Percentiles rank a stretch among this genome's conserved stretches.
Evolutionary conservation across 331 rosid genomes (phyloP).

Genomic region (Arachis monticola): DNA sequence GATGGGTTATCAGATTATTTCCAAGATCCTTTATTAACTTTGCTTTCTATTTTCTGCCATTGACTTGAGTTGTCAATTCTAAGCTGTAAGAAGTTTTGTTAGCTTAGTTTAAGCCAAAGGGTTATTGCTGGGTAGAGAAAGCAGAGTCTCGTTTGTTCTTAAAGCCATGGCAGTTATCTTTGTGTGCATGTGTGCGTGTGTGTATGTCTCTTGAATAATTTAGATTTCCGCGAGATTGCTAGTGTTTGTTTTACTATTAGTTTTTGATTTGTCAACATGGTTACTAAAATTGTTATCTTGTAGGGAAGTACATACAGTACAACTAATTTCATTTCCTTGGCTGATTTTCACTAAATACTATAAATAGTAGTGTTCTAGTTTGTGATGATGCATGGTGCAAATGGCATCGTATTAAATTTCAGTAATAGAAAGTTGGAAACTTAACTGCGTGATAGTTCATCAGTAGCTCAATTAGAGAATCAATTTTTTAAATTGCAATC

Average conservation of each 20-base stretch:
- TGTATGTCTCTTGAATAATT: background rate
- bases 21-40: conserved; percentile 15
- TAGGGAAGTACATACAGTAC: background rate
- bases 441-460: background rate
- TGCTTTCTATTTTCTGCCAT: conserved; percentile 17
- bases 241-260: background rate
- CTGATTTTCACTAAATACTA: background rate
- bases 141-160: conserved; percentile 2
- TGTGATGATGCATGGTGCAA: conserved; percentile 5
- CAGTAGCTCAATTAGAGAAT: conserved; percentile 13
- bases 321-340: conserved; percentile 23
- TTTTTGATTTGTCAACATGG: conserved; percentile 13
- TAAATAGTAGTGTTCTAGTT: conserved; percentile 18
- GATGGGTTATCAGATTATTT: conserved; percentile 2
- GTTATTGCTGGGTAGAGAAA: conserved; percentile 7
- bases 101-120: conserved; percentile 26
- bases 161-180: background rate
- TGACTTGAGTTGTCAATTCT: conserved; percentile 15
- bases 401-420: background rate
- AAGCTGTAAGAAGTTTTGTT: background rate
- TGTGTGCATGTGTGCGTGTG: background rate
- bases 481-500: conserved; percentile 7
- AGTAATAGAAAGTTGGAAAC: conserved; percentile 8
- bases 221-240: conserved; percentile 9
- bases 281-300: background rate